These are phyloP conservation scores for Macrophomina phaseolina DNA, from an alignment of 2,329 filamentous ascomycete species.

Conservation along the genomic window DNA sequence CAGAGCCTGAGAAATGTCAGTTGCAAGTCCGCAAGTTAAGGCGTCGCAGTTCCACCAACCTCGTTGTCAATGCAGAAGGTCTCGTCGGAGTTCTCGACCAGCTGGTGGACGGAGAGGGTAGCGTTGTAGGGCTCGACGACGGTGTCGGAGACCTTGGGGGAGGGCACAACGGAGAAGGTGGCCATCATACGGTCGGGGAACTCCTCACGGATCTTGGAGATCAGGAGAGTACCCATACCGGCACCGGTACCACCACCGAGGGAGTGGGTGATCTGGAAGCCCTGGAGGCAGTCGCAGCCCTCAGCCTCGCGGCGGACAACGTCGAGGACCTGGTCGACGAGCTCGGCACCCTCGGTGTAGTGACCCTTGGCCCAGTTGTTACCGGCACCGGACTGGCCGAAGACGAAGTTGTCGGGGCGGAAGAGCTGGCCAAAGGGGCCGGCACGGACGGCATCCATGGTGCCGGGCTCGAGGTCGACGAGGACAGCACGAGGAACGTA, in stretches of 20 bases:
- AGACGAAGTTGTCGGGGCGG: constrained; percentile 99
- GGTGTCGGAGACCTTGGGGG: constrained; percentile 99
- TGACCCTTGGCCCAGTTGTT: constrained; percentile 99
- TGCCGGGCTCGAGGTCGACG: constrained; percentile 98
- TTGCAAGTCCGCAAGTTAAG: constrained; percentile 29
- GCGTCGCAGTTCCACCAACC: constrained; percentile 49
- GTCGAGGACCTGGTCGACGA: constrained; percentile 97
- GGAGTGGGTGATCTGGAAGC: constrained; percentile 99
- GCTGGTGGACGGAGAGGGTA: constrained; percentile 97
- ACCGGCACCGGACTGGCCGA: constrained; percentile 98
- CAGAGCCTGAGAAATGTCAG: constrained; percentile 65
- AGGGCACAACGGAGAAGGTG: constrained; percentile 98
- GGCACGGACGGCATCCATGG: constrained; percentile 98
- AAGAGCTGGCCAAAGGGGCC: constrained; percentile 99
- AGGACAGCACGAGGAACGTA: constrained; percentile 99
- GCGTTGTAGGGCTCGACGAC: constrained; percentile 99
- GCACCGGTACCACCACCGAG: constrained; percentile 99
- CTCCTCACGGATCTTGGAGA: constrained; percentile 99
- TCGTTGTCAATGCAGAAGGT: constrained; percentile 99
- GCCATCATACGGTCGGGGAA: constrained; percentile 99
- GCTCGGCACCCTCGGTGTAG: constrained; percentile 99
- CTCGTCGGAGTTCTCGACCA: constrained; percentile 99
- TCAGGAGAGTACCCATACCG: constrained; percentile 99
- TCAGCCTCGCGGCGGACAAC: constrained; percentile 99
- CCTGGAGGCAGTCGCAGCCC: constrained; percentile 98